A percentile compares a stretch with the other conserved stretches of the same genome.
phyloP scores from a whole-genome alignment of 192 early-diverging fungal species.

The Dimargaris cristalligena region DNA sequence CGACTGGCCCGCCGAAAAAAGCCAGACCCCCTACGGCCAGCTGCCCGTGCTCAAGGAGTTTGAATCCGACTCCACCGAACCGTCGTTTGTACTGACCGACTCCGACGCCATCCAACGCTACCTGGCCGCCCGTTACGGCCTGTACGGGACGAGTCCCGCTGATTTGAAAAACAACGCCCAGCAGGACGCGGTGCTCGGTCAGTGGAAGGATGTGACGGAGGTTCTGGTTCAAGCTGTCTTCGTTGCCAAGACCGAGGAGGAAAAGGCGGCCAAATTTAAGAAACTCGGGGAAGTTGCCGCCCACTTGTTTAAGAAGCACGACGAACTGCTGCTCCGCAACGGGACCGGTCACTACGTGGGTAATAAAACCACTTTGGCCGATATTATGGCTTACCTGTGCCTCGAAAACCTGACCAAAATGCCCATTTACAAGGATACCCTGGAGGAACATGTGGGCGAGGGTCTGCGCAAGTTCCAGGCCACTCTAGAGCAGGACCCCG shows the following conservation, averaged over 20 bases:
- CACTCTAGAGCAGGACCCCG: not conserved
- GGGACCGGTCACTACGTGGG: too few relatives aligned
- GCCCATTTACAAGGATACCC: too few relatives aligned
- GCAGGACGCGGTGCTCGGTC: conserved; percentile 16
- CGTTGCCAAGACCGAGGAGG: conserved; percentile 11
- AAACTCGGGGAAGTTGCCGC: conserved; percentile 26
- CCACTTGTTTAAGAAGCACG: too few relatives aligned
- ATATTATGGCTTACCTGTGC: conserved; percentile 13
- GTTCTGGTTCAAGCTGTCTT: conserved; percentile 9
- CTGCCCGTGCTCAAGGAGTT: conserved; percentile 31
- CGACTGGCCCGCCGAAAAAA: too few relatives aligned
- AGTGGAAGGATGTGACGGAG: conserved; percentile 12
- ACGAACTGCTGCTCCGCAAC: too few relatives aligned
- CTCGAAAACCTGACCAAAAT: not conserved
- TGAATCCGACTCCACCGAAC: conserved; percentile 14
- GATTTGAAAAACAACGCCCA: conserved; percentile 17
- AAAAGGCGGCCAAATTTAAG: conserved; percentile 12
- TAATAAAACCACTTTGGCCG: too few relatives aligned
- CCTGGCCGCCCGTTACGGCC: too few relatives aligned
- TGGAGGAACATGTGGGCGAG: too few relatives aligned
- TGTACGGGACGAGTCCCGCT: conserved; percentile 14
- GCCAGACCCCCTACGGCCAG: conserved; percentile 27
- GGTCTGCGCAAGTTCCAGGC: not conserved
- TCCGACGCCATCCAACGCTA: too few relatives aligned
- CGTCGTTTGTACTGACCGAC: conserved; percentile 24